phyloP scores from a whole-genome alignment of 1,139 yeast genomes.

The Yamadazyma buinensis region DNA sequence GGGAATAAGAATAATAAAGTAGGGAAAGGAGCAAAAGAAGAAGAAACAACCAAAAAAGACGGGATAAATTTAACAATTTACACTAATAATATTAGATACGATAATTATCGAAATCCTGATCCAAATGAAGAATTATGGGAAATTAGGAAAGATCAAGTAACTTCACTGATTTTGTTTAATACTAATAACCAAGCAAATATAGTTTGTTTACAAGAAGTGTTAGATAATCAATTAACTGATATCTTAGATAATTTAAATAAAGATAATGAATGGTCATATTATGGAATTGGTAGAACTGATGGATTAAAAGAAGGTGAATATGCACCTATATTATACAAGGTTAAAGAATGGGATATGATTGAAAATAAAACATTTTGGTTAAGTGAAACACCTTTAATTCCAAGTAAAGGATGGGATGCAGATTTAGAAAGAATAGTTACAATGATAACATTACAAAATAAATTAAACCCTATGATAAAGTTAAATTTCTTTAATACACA shows the following conservation, averaged over 20 bases:
- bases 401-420: slow-evolving; percentile 54
- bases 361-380: slow-evolving; percentile 33
- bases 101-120: slow-evolving; percentile 27
- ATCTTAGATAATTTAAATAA: slow-evolving; percentile 32
- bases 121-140: slow-evolving; percentile 44
- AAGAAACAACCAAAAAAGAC: too few species aligned
- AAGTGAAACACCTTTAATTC: slow-evolving; percentile 25
- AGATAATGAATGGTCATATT: slow-evolving; percentile 24
- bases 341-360: slow-evolving; percentile 28
- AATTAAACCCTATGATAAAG: slow-evolving; percentile 20
- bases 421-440: slow-evolving; percentile 47
- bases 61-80: slow-evolving; percentile 44
- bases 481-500: slow-evolving; percentile 54
- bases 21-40: too few species aligned
- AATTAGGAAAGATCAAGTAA: slow-evolving; percentile 32
- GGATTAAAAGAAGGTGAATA: slow-evolving; percentile 30
- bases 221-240: slow-evolving; percentile 49
- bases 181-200: slow-evolving; percentile 33
- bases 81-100: slow-evolving; percentile 53
- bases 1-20: too few species aligned
- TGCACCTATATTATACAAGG: slow-evolving; percentile 30
- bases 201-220: slow-evolving; percentile 55
- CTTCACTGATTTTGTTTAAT: slow-evolving; percentile 33
- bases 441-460: slow-evolving; percentile 36
- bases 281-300: slow-evolving; percentile 35